phyloP scores from a whole-genome alignment of 768 basidiomycete species.

The Leccinum arenicola region DNA sequence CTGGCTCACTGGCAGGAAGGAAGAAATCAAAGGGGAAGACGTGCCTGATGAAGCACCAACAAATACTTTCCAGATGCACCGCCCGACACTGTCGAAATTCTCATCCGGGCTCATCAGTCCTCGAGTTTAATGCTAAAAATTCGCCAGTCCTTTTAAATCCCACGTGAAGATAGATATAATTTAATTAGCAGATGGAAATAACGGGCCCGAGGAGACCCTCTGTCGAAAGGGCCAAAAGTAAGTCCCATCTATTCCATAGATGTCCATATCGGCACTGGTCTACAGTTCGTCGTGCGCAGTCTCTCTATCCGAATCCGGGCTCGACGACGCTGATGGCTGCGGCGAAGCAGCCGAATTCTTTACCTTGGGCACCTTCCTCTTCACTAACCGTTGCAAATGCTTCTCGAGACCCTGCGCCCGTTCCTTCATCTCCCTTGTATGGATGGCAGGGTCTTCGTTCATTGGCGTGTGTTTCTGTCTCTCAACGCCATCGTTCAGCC shows the following conservation, averaged over 20 bases:
- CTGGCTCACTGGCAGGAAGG: too few relatives aligned
- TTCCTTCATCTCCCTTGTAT: slow-evolving; percentile 82
- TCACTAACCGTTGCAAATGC: slow-evolving; percentile 64
- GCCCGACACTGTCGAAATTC: neutral
- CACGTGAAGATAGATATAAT: neutral
- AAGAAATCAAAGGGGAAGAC: too few relatives aligned
- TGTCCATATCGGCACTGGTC: slow-evolving; percentile 4
- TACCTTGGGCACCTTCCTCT: slow-evolving; percentile 64
- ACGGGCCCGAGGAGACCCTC: neutral
- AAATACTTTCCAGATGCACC: slow-evolving; percentile 14
- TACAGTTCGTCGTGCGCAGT: slow-evolving; percentile 32
- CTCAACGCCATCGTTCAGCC: slow-evolving; percentile 81
- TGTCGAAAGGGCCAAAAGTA: neutral
- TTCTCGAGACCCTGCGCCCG: slow-evolving; percentile 78
- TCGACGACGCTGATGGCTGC: slow-evolving; percentile 12
- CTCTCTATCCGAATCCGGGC: slow-evolving; percentile 20
- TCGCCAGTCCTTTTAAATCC: neutral
- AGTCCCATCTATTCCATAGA: slow-evolving; percentile 14
- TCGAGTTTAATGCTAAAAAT: neutral
- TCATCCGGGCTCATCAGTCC: neutral
- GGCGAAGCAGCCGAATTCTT: slow-evolving; percentile 41
- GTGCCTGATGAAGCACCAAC: slow-evolving; percentile 11
- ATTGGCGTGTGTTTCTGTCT: slow-evolving; percentile 72
- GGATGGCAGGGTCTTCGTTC: slow-evolving; percentile 83
- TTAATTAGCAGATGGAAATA: neutral